Conservation (phyloP, 2,329 filamentous ascomycete genomes). For the Epichloe hybrida region DNA sequence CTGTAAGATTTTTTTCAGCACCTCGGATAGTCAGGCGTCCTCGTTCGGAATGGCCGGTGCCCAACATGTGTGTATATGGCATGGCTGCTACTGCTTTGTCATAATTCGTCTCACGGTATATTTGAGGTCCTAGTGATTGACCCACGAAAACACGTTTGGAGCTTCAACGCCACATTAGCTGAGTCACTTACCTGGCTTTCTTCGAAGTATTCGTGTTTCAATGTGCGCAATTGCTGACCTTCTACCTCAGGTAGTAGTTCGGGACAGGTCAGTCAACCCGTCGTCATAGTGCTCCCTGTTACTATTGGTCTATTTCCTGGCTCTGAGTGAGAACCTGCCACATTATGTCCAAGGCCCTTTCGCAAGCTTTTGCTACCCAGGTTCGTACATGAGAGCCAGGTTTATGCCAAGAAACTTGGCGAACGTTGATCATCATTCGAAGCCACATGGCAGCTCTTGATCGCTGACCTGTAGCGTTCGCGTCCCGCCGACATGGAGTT, state of each 20-base stretch:
- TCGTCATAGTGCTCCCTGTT: not conserved
- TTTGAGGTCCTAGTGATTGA: not conserved
- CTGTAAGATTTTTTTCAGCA: constrained; percentile 19
- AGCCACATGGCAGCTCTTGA: not conserved
- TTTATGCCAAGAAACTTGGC: too few species aligned
- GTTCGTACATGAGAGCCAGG: not conserved
- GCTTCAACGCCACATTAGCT: not conserved
- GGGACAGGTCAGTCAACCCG: not conserved
- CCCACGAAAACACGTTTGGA: not conserved
- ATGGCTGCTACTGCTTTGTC: not conserved
- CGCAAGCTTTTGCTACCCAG: not conserved
- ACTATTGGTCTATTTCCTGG: too few species aligned
- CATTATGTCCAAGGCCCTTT: not conserved
- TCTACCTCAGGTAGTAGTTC: not conserved
- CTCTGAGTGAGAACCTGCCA: not conserved
- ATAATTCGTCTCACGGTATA: not conserved
- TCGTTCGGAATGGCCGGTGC: not conserved
- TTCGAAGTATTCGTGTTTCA: not conserved
- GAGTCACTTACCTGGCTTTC: constrained; percentile 3
- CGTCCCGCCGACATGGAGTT: not conserved
- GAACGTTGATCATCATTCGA: not conserved
- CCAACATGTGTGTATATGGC: not conserved
- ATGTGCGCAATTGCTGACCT: not conserved
- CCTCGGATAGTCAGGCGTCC: constrained; percentile 2
- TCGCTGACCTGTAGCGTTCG: not conserved